Conservation (phyloP, 495 filamentous ascomycete genomes). For the Immersiella caudata region DNA sequence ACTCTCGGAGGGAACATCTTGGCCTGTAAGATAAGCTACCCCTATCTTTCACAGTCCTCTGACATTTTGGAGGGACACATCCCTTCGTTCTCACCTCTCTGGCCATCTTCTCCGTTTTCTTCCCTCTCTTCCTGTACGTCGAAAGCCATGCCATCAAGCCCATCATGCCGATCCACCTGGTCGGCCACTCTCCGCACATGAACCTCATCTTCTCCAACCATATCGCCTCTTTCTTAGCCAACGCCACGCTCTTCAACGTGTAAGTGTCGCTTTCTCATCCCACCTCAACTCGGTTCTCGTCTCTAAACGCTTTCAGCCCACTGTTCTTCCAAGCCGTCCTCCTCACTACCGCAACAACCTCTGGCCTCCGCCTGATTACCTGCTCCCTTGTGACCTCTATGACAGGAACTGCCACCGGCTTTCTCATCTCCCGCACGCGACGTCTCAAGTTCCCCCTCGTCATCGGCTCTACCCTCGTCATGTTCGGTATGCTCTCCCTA, state of each 20-base stretch:
- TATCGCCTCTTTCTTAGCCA: slow-evolving; percentile 63
- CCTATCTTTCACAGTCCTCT: background rate
- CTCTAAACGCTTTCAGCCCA: slow-evolving; percentile 42
- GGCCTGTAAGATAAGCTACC: slow-evolving; percentile 46
- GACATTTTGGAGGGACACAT: slow-evolving; percentile 56
- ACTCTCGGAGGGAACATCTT: slow-evolving; percentile 79
- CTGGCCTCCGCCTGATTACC: slow-evolving; percentile 69
- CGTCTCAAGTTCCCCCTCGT: slow-evolving; percentile 66
- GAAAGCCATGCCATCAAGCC: slow-evolving; percentile 64
- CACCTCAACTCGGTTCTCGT: background rate
- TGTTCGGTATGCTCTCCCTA: slow-evolving; percentile 59
- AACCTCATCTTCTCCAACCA: slow-evolving; percentile 73
- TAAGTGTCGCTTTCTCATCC: slow-evolving; percentile 35
- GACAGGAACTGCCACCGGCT: slow-evolving; percentile 65
- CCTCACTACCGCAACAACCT: slow-evolving; percentile 68
- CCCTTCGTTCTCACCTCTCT: slow-evolving; percentile 69
- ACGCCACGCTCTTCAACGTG: slow-evolving; percentile 73
- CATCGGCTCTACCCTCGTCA: slow-evolving; percentile 55
- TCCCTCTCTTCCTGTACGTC: slow-evolving; percentile 62
- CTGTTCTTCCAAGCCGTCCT: slow-evolving; percentile 82
- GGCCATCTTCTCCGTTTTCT: slow-evolving; percentile 56
- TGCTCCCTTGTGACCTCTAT: slow-evolving; percentile 60
- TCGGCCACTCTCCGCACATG: slow-evolving; percentile 61
- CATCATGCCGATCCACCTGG: slow-evolving; percentile 70
- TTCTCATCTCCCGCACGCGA: slow-evolving; percentile 69